Evolutionary conservation across 805 yeast species (phyloP).

Genomic region (Candida pseudoglaebosa): DNA sequence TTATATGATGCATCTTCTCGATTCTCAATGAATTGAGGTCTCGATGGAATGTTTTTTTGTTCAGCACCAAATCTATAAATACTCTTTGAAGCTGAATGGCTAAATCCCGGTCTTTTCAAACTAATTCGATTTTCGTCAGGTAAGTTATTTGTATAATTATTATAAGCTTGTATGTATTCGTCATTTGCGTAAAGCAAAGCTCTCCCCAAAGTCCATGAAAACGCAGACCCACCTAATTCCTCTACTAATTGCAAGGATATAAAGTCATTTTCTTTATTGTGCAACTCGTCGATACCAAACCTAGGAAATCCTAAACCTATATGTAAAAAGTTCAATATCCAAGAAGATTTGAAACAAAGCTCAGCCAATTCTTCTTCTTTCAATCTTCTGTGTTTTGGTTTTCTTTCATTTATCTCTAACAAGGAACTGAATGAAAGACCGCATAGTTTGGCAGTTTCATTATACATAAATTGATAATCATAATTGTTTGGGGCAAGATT

Average conservation of each 20-base stretch:
- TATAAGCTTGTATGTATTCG: slow-evolving; percentile 45
- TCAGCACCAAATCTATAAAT: slow-evolving; percentile 55
- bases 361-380: slow-evolving; percentile 45
- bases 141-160: slow-evolving; percentile 21
- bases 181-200: slow-evolving; percentile 60
- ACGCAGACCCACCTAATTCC: slow-evolving; percentile 38
- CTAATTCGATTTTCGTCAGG: slow-evolving; percentile 1
- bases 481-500: slow-evolving; percentile 28
- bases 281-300: slow-evolving; percentile 38
- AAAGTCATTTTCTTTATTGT: slow-evolving; percentile 16
- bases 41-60: slow-evolving; percentile 26
- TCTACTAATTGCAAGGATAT: slow-evolving; percentile 43
- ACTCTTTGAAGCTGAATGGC: slow-evolving; percentile 45
- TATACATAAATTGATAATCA: slow-evolving; percentile 41
- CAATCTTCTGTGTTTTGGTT: slow-evolving; percentile 23
- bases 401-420: slow-evolving; percentile 27
- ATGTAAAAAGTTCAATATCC: slow-evolving; percentile 55
- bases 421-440: slow-evolving; percentile 36
- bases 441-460: slow-evolving; percentile 46
- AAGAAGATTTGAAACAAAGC: slow-evolving; percentile 59
- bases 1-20: slow-evolving; percentile 14
- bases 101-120: slow-evolving; percentile 41
- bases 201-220: slow-evolving; percentile 56
- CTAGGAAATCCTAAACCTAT: slow-evolving; percentile 59
- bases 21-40: slow-evolving; percentile 40